These are phyloP conservation scores for Yamadazyma spencermartinsiae DNA, from an alignment of 1,139 yeast species.

Conservation along the genomic window DNA sequence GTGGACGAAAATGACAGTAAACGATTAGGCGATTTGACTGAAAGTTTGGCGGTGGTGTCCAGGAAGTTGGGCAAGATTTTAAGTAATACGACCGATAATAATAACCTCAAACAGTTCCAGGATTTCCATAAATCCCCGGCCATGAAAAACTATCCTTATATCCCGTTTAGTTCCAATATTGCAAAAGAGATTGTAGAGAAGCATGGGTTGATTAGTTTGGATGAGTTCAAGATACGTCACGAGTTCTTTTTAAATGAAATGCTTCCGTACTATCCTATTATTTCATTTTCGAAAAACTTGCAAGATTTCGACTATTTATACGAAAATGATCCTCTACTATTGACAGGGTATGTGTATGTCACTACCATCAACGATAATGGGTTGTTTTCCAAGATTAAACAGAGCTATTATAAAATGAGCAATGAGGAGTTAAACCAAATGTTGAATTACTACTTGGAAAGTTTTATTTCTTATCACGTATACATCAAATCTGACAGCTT, in stretches of 20 bases:
- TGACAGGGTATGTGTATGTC: constrained; percentile 49
- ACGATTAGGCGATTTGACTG: constrained; percentile 10
- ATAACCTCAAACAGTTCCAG: constrained; percentile 17
- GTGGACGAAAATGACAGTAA: constrained; percentile 11
- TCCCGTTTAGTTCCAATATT: constrained; percentile 40
- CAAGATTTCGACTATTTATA: constrained; percentile 39
- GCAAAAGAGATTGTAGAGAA: constrained; percentile 38
- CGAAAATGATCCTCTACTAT: constrained; percentile 43
- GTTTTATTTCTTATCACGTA: constrained; percentile 44
- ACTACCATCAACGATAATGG: constrained; percentile 48
- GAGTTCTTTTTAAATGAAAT: constrained; percentile 37
- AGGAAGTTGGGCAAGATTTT: constrained; percentile 12
- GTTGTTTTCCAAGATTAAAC: constrained; percentile 14
- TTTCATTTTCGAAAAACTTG: constrained; percentile 36
- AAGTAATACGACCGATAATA: constrained; percentile 7
- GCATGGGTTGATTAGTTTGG: constrained; percentile 20
- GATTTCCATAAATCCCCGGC: constrained; percentile 17
- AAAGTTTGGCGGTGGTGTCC: constrained; percentile 5
- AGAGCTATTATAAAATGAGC: constrained; percentile 11
- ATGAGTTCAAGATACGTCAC: constrained; percentile 34
- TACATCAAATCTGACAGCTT: constrained; percentile 45
- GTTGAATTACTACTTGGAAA: constrained; percentile 46
- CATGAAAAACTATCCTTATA: constrained; percentile 30
- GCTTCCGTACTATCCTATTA: constrained; percentile 49
- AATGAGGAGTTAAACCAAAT: constrained; percentile 37